These are phyloP conservation scores for Microcos paniculata DNA, from an alignment of 345 rosid species.

Conservation along the genomic window DNA sequence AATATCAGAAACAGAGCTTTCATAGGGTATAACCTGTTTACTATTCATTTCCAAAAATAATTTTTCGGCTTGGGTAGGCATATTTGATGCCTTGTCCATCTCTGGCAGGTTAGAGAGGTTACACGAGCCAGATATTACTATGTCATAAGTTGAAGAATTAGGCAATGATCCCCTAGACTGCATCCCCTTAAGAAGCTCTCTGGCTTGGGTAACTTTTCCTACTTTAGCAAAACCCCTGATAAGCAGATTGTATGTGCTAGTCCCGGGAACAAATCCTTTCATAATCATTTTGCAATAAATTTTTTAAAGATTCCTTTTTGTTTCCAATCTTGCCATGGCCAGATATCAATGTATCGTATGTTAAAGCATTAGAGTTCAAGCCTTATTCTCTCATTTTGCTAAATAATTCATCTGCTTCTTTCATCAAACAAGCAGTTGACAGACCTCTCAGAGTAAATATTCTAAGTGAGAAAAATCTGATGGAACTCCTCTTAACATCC, in stretches of 20 bases:
- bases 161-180: conserved; percentile 52
- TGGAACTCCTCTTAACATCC: conserved; percentile 53
- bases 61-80: conserved; percentile 57
- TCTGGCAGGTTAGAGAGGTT: conserved; percentile 49
- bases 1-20: conserved; percentile 56
- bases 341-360: conserved; percentile 62
- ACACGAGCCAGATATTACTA: conserved; percentile 71
- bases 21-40: conserved; percentile 58
- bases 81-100: conserved; percentile 46
- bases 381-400: conserved; percentile 61
- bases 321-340: conserved; percentile 76
- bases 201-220: conserved; percentile 77
- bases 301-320: conserved; percentile 55
- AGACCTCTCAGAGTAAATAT: conserved; percentile 63
- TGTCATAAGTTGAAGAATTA: conserved; percentile 70
- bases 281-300: conserved; percentile 75
- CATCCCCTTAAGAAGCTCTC: conserved; percentile 82
- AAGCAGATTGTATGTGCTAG: conserved; percentile 74
- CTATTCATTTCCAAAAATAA: conserved; percentile 67
- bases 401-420: conserved; percentile 51
- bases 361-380: conserved; percentile 55
- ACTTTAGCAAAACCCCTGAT: conserved; percentile 57
- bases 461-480: conserved; percentile 66
- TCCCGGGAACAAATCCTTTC: conserved; percentile 70
- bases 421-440: conserved; percentile 42